These are phyloP conservation scores for Podaxis sp. DNA, from an alignment of 768 basidiomycete species.

Conservation along the genomic window DNA sequence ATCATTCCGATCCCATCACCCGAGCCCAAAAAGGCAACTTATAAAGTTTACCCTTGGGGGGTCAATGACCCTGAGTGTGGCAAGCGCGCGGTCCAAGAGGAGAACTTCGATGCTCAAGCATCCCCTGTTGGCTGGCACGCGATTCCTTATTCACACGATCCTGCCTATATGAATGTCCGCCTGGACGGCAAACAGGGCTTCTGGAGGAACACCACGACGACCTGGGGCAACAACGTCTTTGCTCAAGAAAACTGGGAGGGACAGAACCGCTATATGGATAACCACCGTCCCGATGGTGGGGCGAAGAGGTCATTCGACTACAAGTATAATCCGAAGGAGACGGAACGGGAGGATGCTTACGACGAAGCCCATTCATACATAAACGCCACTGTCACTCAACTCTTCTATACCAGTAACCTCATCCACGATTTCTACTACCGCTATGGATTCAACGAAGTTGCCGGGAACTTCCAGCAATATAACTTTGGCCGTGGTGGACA, in stretches of 20 bases:
- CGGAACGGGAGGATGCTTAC: conserved; percentile 54
- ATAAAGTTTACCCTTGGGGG: conserved; percentile 79
- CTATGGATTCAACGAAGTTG: conserved; percentile 83
- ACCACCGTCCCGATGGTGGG: conserved; percentile 78
- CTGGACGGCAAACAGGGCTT: conserved; percentile 26
- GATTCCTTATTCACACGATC: conserved; percentile 71
- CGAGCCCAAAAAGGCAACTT: conserved; percentile 39
- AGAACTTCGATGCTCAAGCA: conserved; percentile 74
- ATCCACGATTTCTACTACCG: conserved; percentile 83
- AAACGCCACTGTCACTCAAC: conserved; percentile 81
- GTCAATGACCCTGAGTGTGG: conserved; percentile 82
- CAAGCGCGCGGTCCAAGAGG: conserved; percentile 52
- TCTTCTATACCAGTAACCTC: conserved; percentile 86
- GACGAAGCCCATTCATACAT: conserved; percentile 80
- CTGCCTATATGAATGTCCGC: conserved; percentile 35
- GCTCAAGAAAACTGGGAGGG: conserved; percentile 95
- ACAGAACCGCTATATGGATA: conserved; percentile 58
- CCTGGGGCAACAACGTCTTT: conserved; percentile 88
- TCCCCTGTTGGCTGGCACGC: conserved; percentile 93
- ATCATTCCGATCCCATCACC: conserved; percentile 40
- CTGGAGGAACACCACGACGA: conserved; percentile 72
- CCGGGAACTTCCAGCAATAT: conserved; percentile 97
- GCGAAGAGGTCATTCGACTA: conserved; percentile 60
- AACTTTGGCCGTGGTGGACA: conserved; percentile 91
- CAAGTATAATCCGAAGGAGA: conserved; percentile 66